Evolutionary conservation across 2,329 filamentous ascomycete species (phyloP).

Genomic region (Amesomyces nigricolor): DNA sequence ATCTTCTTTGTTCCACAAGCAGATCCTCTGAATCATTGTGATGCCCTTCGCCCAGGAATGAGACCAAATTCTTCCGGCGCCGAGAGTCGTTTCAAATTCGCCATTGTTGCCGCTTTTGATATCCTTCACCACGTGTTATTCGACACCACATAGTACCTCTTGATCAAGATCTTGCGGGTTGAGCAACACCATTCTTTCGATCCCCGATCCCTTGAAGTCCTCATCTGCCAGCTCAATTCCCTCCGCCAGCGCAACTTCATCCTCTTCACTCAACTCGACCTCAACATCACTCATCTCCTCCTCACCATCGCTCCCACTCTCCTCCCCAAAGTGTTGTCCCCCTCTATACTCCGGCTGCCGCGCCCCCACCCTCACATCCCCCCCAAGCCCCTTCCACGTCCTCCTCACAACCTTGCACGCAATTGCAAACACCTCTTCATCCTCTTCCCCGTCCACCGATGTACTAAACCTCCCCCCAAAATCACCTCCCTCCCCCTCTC

Average conservation of each 20-base stretch:
- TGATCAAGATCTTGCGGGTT: too few species aligned
- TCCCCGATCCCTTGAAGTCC: too few species aligned
- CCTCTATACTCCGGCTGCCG: conserved; percentile 1
- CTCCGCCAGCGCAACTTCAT: background rate
- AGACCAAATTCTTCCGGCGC: too few species aligned
- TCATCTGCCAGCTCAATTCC: background rate
- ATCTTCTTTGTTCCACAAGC: too few species aligned
- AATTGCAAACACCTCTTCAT: conserved; percentile 1
- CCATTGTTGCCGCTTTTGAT: too few species aligned
- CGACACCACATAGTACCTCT: too few species aligned
- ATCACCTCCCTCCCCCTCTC: background rate
- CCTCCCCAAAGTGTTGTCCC: background rate
- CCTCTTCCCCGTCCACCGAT: background rate
- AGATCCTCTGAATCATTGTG: too few species aligned
- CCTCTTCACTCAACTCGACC: background rate
- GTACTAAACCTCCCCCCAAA: background rate
- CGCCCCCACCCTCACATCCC: background rate
- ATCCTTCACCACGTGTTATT: too few species aligned
- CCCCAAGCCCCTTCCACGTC: background rate
- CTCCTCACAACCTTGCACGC: background rate
- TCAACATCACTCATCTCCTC: background rate
- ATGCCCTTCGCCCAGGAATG: too few species aligned
- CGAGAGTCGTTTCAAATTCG: too few species aligned
- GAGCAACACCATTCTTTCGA: too few species aligned
- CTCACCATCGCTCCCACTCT: background rate